Conservation (phyloP, 2,329 filamentous ascomycete genomes). For the Colletotrichum lupini region DNA sequence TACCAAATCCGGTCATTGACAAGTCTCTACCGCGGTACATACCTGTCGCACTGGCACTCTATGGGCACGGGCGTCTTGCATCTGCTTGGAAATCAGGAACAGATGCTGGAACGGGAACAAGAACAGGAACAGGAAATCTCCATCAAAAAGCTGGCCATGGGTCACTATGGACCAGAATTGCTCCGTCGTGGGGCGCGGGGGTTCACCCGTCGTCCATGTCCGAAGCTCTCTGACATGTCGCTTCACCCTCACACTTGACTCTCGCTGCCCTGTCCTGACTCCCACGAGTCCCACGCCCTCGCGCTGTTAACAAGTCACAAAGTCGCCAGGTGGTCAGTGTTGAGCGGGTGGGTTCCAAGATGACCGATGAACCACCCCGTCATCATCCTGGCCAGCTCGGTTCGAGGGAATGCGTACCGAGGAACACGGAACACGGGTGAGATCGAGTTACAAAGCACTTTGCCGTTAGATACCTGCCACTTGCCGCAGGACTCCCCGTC, state of each 20-base stretch:
- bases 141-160: neutral
- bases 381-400: conserved; percentile 34
- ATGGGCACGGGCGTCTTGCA: conserved; percentile 21
- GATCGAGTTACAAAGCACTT: conserved; percentile 11
- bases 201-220: conserved; percentile 11
- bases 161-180: conserved; percentile 11
- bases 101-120: conserved; percentile 15
- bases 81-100: conserved; percentile 26
- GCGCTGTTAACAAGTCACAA: neutral
- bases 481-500: conserved; percentile 8
- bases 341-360: conserved; percentile 20
- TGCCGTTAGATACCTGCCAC: conserved; percentile 12
- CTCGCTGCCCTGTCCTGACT: neutral
- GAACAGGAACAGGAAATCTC: conserved; percentile 4
- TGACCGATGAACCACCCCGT: conserved; percentile 31
- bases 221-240: neutral
- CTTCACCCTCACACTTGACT: too few species aligned
- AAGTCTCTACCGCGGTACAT: conserved; percentile 24
- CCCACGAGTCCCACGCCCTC: neutral
- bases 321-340: neutral
- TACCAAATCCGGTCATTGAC: conserved; percentile 21
- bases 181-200: conserved; percentile 23
- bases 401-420: conserved; percentile 28
- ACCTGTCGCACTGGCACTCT: conserved; percentile 13
- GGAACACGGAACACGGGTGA: conserved; percentile 6